A percentile compares a stretch with the other conserved stretches of the same genome.
Conservation (phyloP, 1,284 basidiomycete species). For the Meripilus lineatus region DNA sequence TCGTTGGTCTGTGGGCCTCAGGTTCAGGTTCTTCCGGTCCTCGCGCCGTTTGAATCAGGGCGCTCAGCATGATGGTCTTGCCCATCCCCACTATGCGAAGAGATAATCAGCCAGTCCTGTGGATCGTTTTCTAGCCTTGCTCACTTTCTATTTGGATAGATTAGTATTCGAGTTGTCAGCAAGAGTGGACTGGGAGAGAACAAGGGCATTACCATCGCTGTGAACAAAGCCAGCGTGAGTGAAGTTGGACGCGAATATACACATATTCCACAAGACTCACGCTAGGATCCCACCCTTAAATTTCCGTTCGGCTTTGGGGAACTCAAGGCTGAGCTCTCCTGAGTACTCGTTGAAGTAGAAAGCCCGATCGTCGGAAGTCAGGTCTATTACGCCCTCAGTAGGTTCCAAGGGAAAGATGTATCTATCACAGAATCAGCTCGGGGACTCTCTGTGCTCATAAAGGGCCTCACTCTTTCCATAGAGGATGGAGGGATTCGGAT, state of each 20-base stretch:
- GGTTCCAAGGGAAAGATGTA: constrained; percentile 65
- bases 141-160: no score
- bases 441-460: background rate
- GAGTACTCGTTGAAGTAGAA: constrained; percentile 93
- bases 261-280: constrained; percentile 40
- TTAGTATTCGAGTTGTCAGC: no score
- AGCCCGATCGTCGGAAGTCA: constrained; percentile 61
- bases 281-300: constrained; percentile 87
- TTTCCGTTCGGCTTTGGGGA: constrained; percentile 78
- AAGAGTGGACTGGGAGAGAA: no score
- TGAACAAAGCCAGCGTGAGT: background rate
- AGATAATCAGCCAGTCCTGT: background rate
- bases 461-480: constrained; percentile 87
- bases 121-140: no score
- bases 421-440: constrained; percentile 33
- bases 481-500: constrained; percentile 78
- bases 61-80: constrained; percentile 95
- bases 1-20: constrained; percentile 24
- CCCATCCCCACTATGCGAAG: constrained; percentile 79
- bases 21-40: constrained; percentile 34
- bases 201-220: constrained; percentile 48
- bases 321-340: constrained; percentile 89
- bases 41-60: constrained; percentile 81
- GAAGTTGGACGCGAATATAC: background rate
- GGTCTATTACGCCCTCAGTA: constrained; percentile 50